Base-by-base conservation (phyloP, 2,329 filamentous ascomycete genomes). In the Colletotrichum theobromicola region DNA sequence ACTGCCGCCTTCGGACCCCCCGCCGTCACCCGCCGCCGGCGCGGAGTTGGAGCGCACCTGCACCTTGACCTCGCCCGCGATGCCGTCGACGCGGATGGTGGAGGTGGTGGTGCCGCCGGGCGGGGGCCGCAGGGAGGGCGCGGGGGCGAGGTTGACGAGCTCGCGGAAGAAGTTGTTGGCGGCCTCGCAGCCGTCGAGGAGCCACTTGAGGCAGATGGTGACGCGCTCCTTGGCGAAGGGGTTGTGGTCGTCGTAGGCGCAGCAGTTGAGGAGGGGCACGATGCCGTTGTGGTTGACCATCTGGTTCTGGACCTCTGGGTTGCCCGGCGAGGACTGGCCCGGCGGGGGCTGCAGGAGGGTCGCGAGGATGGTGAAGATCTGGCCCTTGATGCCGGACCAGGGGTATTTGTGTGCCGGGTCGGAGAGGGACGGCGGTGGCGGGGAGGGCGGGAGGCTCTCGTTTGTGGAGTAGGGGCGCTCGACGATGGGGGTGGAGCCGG, bases 151-250 rank as follows among this genome's bases (percentile, higher is more conserved):
- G 77, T 83, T 85, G 50, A 91, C 88, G 8, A 95, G 88, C 65
- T 93, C 90, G 69, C 92, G 89, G 67, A 96, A 91, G 78, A 94
- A 93, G 35, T 91, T 88, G 76, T 94, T 93, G 18, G 94, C 94
- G 71, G 93, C 93, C 35, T 93, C 90, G 75, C 93, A 95, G 15
- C 93, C 93, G 78, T 94, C 93, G 84, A 94, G 90, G 7, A 94
- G 87, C 90, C 92, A 97, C 81, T 96, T 96, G n/a, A 97, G 88
- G 77, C 94, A 96, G 81, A 98, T 93, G 64, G 96, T 95, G 4
- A 95, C 94, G 77, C 96, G 94, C 83, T 98, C 96, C 79, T 96
- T 95, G 76, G 98, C 96, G 81, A 96, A 98, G 1, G 95, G 95
- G 80, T 98, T 98, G 84, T 98, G 92, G 78, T 96, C 95, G 81